Conservation (phyloP, 176 grass and related monocot species). For the Raddia guianensis region DNA sequence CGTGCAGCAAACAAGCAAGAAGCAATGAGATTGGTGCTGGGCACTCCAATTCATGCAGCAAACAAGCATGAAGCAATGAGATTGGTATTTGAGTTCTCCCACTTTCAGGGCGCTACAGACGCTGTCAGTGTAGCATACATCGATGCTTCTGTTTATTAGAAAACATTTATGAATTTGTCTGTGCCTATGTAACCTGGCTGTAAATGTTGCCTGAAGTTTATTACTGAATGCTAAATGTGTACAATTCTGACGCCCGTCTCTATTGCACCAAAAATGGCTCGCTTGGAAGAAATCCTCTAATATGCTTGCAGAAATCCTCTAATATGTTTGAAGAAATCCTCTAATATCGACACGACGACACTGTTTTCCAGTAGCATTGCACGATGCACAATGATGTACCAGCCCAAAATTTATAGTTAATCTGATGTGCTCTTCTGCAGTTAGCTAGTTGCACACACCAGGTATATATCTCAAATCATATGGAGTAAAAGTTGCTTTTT, state of each 20-base stretch:
- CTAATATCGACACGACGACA: neutral
- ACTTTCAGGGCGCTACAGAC: neutral
- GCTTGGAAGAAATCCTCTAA: neutral
- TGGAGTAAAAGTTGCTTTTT: neutral
- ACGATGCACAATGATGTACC: neutral
- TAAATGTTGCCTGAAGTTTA: constrained; percentile 11
- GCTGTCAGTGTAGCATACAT: neutral
- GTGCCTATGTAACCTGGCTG: neutral
- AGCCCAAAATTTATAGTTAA: neutral
- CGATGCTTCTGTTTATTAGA: neutral
- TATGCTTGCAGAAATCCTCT: neutral
- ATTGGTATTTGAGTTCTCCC: too few relatives aligned
- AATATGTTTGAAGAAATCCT: neutral
- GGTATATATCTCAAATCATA: neutral
- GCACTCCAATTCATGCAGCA: constrained; percentile 26
- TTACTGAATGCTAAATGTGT: neutral
- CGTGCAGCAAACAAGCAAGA: constrained; percentile 40
- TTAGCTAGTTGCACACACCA: neutral
- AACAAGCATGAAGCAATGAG: constrained; percentile 42
- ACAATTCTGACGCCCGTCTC: neutral
- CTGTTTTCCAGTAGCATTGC: neutral
- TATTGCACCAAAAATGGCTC: neutral
- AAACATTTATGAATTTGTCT: neutral
- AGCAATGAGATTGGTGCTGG: constrained; percentile 10
- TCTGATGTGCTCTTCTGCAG: neutral